Evolutionary conservation across 768 basidiomycete genomes (phyloP).

Genomic region (Postia placenta): DNA sequence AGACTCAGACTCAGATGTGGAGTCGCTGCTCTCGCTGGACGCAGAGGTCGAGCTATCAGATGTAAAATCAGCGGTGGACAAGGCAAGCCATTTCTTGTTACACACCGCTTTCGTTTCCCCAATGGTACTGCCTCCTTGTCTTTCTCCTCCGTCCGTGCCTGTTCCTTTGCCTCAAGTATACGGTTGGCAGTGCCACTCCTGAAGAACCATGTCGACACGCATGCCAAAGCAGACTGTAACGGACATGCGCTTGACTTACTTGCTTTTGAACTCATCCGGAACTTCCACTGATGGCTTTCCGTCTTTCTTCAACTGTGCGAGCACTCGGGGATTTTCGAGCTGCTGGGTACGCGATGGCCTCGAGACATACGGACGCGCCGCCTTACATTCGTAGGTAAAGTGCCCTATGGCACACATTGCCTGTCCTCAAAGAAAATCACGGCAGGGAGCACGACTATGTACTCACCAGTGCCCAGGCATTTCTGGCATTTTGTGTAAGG

Average conservation of each 20-base stretch:
- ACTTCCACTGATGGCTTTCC: constrained; percentile 78
- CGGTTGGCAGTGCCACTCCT: constrained; percentile 80
- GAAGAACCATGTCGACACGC: constrained; percentile 4
- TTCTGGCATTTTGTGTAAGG: constrained; percentile 76
- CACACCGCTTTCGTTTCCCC: constrained; percentile 26
- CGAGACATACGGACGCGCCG: constrained; percentile 71
- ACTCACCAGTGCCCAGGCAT: constrained; percentile 62
- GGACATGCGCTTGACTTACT: constrained; percentile 39
- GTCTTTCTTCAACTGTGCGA: constrained; percentile 62
- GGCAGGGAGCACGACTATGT: not conserved
- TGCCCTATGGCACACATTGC: constrained; percentile 57
- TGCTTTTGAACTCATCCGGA: constrained; percentile 86
- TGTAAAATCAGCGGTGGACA: too few relatives aligned
- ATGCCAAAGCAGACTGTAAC: not conserved
- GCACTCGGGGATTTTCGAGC: constrained; percentile 68
- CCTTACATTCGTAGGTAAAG: constrained; percentile 89
- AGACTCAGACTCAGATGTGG: too few relatives aligned
- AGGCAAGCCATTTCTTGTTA: too few relatives aligned
- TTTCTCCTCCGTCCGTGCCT: constrained; percentile 51
- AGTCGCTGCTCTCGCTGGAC: too few relatives aligned
- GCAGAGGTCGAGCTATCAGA: too few relatives aligned
- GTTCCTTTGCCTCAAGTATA: constrained; percentile 80
- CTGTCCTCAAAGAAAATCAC: not conserved
- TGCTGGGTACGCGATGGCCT: constrained; percentile 87
- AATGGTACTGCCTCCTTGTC: constrained; percentile 19